Evolutionary conservation across 495 filamentous ascomycete genomes (phyloP).

Genomic region (Venustampulla echinocandica): DNA sequence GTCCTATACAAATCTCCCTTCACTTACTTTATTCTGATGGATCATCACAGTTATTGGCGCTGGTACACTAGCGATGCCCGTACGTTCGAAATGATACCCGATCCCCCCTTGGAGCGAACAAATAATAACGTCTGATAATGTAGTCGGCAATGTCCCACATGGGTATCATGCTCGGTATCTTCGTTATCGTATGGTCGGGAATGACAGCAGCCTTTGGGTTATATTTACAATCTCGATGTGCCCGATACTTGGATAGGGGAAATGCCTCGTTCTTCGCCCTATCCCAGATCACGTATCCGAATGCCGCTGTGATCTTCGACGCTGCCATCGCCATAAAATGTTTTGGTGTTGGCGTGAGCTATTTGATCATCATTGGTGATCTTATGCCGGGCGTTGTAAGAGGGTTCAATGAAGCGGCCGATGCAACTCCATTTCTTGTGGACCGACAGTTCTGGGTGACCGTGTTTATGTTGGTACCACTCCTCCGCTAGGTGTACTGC

Average conservation of each 20-base stretch:
- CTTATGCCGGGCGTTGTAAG: slow-evolving; percentile 90
- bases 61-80: slow-evolving; percentile 52
- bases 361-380: slow-evolving; percentile 97
- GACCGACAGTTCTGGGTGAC: slow-evolving; percentile 97
- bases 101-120: not conserved
- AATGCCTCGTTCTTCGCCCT: slow-evolving; percentile 78
- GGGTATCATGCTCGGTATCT: slow-evolving; percentile 69
- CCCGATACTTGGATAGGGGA: slow-evolving; percentile 83
- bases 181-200: slow-evolving; percentile 87
- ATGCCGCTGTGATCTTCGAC: slow-evolving; percentile 92
- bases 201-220: slow-evolving; percentile 83
- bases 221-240: slow-evolving; percentile 88
- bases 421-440: slow-evolving; percentile 57
- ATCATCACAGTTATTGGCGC: slow-evolving; percentile 72
- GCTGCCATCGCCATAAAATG: slow-evolving; percentile 95
- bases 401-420: slow-evolving; percentile 57
- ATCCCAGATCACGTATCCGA: slow-evolving; percentile 92
- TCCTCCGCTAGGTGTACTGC: not conserved
- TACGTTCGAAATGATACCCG: too few species aligned
- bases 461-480: slow-evolving; percentile 69
- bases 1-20: slow-evolving; percentile 16
- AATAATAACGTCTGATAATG: slow-evolving; percentile 47
- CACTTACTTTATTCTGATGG: slow-evolving; percentile 6
- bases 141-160: slow-evolving; percentile 86
- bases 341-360: slow-evolving; percentile 94